Percentiles rank a stretch among this genome's conserved stretches.
These are phyloP conservation scores for Cucurbita ficifolia DNA, from an alignment of 306 rosid genomes.

Conservation along the genomic window DNA sequence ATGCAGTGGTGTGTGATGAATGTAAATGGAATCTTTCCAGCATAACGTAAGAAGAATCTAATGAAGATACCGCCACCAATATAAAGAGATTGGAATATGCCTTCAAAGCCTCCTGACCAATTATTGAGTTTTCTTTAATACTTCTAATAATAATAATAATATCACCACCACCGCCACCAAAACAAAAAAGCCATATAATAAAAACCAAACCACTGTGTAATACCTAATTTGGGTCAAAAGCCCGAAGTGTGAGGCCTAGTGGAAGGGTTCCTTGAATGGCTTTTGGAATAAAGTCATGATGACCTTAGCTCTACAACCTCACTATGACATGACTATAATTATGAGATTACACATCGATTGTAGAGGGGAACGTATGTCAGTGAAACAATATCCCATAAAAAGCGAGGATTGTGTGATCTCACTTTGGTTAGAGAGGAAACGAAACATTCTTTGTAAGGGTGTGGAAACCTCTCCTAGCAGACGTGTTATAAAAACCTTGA, in stretches of 20 bases:
- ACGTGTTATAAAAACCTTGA: too few species aligned
- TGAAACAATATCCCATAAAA: too few species aligned
- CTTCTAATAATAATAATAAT: neutral
- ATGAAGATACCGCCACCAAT: neutral
- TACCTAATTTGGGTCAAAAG: neutral
- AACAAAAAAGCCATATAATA: neutral
- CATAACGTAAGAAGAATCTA: constrained; percentile 48
- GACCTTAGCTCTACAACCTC: neutral
- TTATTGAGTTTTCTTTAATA: neutral
- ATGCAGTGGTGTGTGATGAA: neutral
- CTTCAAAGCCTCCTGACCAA: neutral
- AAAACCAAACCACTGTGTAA: too few species aligned
- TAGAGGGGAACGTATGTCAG: too few species aligned
- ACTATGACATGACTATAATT: neutral
- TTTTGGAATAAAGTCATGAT: neutral
- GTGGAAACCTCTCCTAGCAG: neutral
- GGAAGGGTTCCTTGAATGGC: neutral
- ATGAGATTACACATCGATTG: too few species aligned
- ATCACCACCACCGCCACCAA: neutral
- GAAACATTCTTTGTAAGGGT: too few species aligned
- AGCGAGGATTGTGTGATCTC: too few species aligned
- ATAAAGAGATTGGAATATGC: neutral
- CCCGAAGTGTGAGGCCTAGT: neutral
- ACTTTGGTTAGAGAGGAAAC: too few species aligned
- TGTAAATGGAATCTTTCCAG: constrained; percentile 28